Conservation (phyloP, 495 filamentous ascomycete species). For the Penicillium bovifimosum region DNA sequence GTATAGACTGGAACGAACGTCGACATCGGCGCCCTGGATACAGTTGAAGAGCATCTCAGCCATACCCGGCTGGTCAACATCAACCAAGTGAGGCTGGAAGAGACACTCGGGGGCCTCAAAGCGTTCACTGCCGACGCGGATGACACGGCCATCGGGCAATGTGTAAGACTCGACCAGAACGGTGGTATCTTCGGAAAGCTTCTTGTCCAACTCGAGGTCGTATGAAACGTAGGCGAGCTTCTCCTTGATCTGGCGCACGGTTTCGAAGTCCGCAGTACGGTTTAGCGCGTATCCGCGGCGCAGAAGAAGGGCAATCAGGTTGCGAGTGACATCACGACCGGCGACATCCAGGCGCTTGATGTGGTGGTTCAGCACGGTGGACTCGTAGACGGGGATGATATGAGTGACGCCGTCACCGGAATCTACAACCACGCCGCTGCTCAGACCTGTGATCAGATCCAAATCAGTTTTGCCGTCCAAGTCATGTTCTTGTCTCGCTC, state of each 20-base stretch:
- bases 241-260: slow-evolving; percentile 98
- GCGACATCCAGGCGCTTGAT: slow-evolving; percentile 91
- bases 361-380: slow-evolving; percentile 93
- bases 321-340: slow-evolving; percentile 92
- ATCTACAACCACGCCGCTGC: slow-evolving; percentile 94
- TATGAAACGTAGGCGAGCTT: slow-evolving; percentile 99
- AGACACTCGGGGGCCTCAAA: slow-evolving; percentile 98
- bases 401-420: slow-evolving; percentile 98
- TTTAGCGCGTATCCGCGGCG: slow-evolving; percentile 96
- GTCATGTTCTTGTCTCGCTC: neutral
- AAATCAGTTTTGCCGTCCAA: slow-evolving; percentile 7
- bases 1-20: slow-evolving; percentile 87
- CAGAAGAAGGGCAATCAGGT: slow-evolving; percentile 91
- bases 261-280: slow-evolving; percentile 98
- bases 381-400: slow-evolving; percentile 97
- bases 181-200: slow-evolving; percentile 94
- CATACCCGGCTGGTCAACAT: slow-evolving; percentile 95
- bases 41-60: slow-evolving; percentile 98
- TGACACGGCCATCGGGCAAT: slow-evolving; percentile 90
- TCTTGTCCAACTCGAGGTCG: slow-evolving; percentile 92
- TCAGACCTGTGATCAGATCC: slow-evolving; percentile 58
- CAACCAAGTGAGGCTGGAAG: slow-evolving; percentile 97
- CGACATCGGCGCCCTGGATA: slow-evolving; percentile 91
- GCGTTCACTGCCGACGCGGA: slow-evolving; percentile 89
- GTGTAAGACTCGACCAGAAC: slow-evolving; percentile 97